Base-by-base conservation (phyloP, 768 basidiomycete species). In the Mycena crocata region DNA sequence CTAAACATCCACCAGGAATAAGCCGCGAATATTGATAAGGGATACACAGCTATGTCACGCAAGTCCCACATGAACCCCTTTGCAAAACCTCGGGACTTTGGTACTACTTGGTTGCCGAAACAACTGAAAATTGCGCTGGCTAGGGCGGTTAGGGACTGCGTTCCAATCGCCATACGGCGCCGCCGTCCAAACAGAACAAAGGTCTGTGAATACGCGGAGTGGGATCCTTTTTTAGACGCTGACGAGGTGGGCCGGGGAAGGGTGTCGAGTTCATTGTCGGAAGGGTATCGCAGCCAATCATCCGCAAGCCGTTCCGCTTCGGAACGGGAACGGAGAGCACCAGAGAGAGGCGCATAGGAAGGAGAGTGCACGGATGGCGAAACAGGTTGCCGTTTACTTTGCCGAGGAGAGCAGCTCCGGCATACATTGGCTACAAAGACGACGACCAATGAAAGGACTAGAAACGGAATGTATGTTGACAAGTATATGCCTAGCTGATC, bases 401-500 rank as follows among this genome's bases (percentile, higher is more conserved):
- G 39, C 19, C 57, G 65, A 54, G 26, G 37, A 40, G 32, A 56
- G 49, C 65, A 67, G 32, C 68, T 61, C 45, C 73, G 71, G 44
- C 62, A 44, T 17, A 68, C 24, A 57, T 78, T 77, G 31, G 73
- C 67, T 31, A 72, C 23, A 26, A 85, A 71, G 24, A 92, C 75
- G 15, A 82, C 57, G 44, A 86, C 19, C 21, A 95, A 71, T 35
- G 91, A 90, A n/a, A 92, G 57, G 34, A 89, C 67, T 37, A 87
- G 72, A 42, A 93, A 81, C 24, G 93, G 93, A 28, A 91, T 76
- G 75, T 97, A 97, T n/a, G 82, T 74, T 56, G 83, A 78, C 44
- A 90, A 77, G 78, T 95, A 98, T 68, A 95, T 92, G 42, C 86
- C 83, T 48, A 94, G 75, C 73, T 97, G 95, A 77, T 95, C 89